Evolutionary conservation across 495 filamentous ascomycete genomes (phyloP), one percentile per base, ranked within the genome.

Genomic region (Cercophora newfieldiana): DNA sequence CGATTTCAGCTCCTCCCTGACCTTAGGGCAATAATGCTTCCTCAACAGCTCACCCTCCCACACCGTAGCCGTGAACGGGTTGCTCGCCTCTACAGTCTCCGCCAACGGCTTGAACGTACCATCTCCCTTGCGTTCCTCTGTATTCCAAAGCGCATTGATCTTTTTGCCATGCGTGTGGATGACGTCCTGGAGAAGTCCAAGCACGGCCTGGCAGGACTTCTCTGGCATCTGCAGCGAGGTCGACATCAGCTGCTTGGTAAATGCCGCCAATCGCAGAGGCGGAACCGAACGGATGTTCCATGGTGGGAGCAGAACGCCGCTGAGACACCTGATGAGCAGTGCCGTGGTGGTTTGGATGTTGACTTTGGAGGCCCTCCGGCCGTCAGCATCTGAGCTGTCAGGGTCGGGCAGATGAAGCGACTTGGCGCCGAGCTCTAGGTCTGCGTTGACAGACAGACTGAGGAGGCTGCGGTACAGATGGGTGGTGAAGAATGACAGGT

Each of bases 271-370:
- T n/a, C 94, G 86, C 8, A 90, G 74, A 0, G 94, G 93, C 0
- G 87, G 89, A 53, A 88, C 88, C 24, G 82, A 83, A 66, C 86
- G 84, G 48, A 81, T 80, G 68, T 83, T 83, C 74, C 80, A 82
- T 7, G 86, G 83, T 1, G 92, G 91, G 25, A 89, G 84, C 19
- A 99, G 86, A 44, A 91, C 85, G 12, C 90, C 88, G 21, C 89
- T 87, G 7, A 99, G 83, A 63, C 91, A 92, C 53, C 92, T 90
- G 69, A 98, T 83, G 53, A 98, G 87, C 50, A 99, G 88, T 33
- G 97, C 93, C 14, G 90, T 92, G 1, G 92, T 95, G 0, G 95
- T 98, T 71, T 93, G 90, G 57, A 97, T 86, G 80, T 99, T 97
- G 78, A 99, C 86, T 78, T 90, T 92, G 79, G 88, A 88, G 63